These are phyloP conservation scores for Ogataea haglerorum DNA, from an alignment of 805 yeast species.

Conservation along the genomic window DNA sequence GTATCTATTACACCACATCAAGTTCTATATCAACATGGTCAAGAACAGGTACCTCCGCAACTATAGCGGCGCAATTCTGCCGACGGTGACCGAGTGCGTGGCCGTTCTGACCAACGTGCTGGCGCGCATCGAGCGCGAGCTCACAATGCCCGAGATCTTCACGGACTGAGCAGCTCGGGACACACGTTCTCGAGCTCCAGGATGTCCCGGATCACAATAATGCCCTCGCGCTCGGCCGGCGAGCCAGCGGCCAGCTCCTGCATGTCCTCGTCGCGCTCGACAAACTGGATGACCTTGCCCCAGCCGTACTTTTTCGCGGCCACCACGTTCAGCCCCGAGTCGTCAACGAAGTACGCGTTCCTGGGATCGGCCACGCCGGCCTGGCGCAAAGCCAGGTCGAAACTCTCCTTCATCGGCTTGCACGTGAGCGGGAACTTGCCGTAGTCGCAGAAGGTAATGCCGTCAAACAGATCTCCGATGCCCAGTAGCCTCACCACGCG, in stretches of 20 bases:
- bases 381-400: slow-evolving; percentile 57
- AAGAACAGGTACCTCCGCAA: slow-evolving; percentile 18
- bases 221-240: slow-evolving; percentile 38
- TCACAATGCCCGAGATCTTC: slow-evolving; percentile 16
- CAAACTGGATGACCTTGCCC: slow-evolving; percentile 65
- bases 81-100: slow-evolving; percentile 23
- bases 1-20: slow-evolving; percentile 10
- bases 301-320: slow-evolving; percentile 75
- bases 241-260: slow-evolving; percentile 34
- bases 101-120: slow-evolving; percentile 15
- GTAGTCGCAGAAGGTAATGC: slow-evolving; percentile 91
- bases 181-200: slow-evolving; percentile 49
- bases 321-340: slow-evolving; percentile 71
- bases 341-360: slow-evolving; percentile 79
- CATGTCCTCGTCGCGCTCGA: slow-evolving; percentile 64
- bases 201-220: slow-evolving; percentile 54
- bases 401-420: slow-evolving; percentile 80
- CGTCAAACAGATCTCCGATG: slow-evolving; percentile 90
- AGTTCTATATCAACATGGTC: slow-evolving; percentile 9
- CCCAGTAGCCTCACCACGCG: slow-evolving; percentile 79
- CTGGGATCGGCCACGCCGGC: slow-evolving; percentile 52
- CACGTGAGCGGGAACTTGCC: slow-evolving; percentile 66
- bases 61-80: slow-evolving; percentile 16
- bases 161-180: slow-evolving; percentile 42
- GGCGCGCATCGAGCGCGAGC: slow-evolving; percentile 19